phyloP scores from a whole-genome alignment of 2,329 filamentous ascomycete species.

The Sporothrix globosa region DNA sequence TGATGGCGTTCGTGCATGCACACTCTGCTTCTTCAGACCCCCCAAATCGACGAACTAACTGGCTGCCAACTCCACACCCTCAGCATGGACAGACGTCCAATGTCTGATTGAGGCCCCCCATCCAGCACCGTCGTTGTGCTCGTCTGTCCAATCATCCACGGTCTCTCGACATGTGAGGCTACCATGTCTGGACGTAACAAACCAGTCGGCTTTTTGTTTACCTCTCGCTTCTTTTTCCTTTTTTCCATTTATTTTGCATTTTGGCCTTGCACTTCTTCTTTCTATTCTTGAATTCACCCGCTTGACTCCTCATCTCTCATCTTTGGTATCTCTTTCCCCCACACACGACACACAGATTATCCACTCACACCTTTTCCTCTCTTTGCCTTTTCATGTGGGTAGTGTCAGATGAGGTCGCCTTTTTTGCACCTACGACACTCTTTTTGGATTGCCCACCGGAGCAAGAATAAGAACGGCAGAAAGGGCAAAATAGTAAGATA shows the following conservation, averaged over 20 bases:
- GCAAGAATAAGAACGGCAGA: slow-evolving; percentile 22
- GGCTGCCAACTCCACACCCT: background rate
- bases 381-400: background rate
- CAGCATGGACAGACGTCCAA: background rate
- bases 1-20: background rate
- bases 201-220: background rate
- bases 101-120: slow-evolving; percentile 14
- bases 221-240: background rate
- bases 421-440: background rate
- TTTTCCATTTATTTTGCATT: background rate
- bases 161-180: slow-evolving; percentile 19
- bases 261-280: background rate
- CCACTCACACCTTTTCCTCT: slow-evolving; percentile 11
- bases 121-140: background rate
- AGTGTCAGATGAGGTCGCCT: background rate
- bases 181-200: background rate
- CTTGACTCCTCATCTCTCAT: slow-evolving; percentile 4
- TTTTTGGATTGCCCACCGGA: background rate
- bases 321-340: background rate
- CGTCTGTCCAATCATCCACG: background rate
- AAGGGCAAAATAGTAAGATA: background rate
- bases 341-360: background rate
- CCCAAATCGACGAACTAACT: background rate
- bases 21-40: background rate
- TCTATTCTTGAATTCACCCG: background rate